These are phyloP conservation scores for Pisolithus albus DNA, from an alignment of 768 basidiomycete species.

Conservation along the genomic window DNA sequence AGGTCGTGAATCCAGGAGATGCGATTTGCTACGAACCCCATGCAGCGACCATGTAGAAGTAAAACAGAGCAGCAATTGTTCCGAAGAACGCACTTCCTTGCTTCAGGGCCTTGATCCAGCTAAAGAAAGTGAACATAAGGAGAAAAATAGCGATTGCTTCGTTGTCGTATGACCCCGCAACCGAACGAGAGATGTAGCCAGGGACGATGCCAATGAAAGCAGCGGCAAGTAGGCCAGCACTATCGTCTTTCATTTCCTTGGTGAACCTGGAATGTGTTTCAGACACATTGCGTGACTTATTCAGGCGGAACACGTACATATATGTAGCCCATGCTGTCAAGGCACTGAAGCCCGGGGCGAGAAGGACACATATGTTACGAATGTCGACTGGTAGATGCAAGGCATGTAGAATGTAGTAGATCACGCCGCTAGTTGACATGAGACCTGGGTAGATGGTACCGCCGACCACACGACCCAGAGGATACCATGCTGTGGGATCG, in stretches of 20 bases:
- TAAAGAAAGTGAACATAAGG: conserved; percentile 98
- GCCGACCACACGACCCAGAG: conserved; percentile 95
- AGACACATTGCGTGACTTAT: neutral
- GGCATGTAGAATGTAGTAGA: conserved; percentile 84
- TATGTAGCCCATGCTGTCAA: conserved; percentile 96
- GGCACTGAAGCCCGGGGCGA: conserved; percentile 96
- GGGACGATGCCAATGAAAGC: conserved; percentile 98
- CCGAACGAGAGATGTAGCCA: conserved; percentile 97
- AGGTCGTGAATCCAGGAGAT: conserved; percentile 7
- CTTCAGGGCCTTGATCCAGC: conserved; percentile 96
- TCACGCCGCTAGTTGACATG: conserved; percentile 97
- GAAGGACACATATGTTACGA: conserved; percentile 90
- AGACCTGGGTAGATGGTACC: conserved; percentile 98
- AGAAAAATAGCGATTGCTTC: conserved; percentile 99
- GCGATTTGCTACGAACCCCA: conserved; percentile 62
- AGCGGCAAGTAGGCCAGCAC: conserved; percentile 94
- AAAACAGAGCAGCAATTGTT: conserved; percentile 87
- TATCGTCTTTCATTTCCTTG: conserved; percentile 91
- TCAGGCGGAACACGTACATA: conserved; percentile 48
- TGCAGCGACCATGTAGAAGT: conserved; percentile 99
- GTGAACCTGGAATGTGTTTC: conserved; percentile 64
- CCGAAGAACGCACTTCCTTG: conserved; percentile 89
- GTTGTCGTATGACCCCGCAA: conserved; percentile 98
- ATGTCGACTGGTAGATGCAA: conserved; percentile 96
- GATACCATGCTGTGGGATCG: conserved; percentile 99